Evolutionary conservation across 495 filamentous ascomycete species (phyloP).

Genomic region (Annulohypoxylon maeteangense): DNA sequence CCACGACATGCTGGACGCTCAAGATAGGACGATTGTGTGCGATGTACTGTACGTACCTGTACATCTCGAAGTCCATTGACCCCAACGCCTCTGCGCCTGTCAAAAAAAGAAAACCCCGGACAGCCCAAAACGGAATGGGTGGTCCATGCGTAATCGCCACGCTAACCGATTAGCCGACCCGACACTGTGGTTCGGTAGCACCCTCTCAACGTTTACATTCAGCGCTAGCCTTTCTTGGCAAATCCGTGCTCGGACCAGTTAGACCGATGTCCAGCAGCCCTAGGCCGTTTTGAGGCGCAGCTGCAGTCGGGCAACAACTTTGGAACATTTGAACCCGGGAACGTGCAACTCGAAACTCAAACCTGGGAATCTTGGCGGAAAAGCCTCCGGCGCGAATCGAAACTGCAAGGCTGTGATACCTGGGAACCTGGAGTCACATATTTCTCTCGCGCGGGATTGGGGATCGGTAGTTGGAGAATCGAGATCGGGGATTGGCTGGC

Average conservation of each 20-base stretch:
- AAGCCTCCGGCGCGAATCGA: not conserved
- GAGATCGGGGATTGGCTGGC: not conserved
- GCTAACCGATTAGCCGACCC: slow-evolving; percentile 25
- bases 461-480: not conserved
- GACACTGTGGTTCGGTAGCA: slow-evolving; percentile 27
- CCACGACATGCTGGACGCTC: not conserved
- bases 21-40: not conserved
- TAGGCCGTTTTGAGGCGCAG: not conserved
- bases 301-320: too few relatives aligned
- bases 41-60: not conserved
- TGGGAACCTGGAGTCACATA: too few relatives aligned
- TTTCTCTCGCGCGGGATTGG: not conserved
- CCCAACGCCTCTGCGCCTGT: not conserved
- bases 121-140: not conserved
- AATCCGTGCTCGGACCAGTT: not conserved
- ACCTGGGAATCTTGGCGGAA: not conserved
- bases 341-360: too few relatives aligned
- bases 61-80: not conserved
- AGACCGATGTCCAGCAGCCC: not conserved
- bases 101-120: not conserved
- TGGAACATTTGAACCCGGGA: too few relatives aligned
- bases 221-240: slow-evolving; percentile 15
- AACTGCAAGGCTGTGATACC: not conserved
- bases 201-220: not conserved
- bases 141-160: not conserved